Evolutionary conservation across 2,329 filamentous ascomycete genomes (phyloP).

Genomic region (Penicillium sumatraense): DNA sequence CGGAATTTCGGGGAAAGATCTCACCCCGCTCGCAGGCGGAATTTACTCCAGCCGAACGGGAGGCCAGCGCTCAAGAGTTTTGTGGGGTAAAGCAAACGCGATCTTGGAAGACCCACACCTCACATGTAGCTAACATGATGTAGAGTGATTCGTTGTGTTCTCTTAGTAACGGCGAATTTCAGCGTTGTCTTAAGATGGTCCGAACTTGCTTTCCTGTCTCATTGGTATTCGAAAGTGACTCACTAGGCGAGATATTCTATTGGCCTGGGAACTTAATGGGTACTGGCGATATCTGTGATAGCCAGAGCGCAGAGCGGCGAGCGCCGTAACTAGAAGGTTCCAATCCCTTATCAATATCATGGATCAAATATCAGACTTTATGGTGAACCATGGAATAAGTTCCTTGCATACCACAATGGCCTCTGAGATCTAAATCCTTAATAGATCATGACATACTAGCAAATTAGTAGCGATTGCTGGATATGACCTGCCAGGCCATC

Average conservation of each 20-base stretch:
- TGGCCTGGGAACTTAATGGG: no score
- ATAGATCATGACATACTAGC: no score
- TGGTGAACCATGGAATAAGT: not conserved
- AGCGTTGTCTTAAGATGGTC: no score
- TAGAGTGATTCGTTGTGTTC: not conserved
- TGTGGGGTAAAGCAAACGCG: slow-evolving; percentile 1
- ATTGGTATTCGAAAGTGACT: no score
- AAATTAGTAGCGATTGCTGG: no score
- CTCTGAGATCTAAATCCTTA: not conserved
- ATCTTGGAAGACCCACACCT: not conserved
- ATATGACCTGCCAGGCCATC: no score
- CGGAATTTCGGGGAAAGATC: not conserved
- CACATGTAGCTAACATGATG: not conserved
- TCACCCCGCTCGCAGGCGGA: not conserved
- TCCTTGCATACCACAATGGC: not conserved
- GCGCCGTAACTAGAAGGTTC: no score
- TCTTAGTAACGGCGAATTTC: no score
- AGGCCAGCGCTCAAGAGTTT: not conserved
- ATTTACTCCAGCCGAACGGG: not conserved
- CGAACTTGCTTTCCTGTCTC: no score
- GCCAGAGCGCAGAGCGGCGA: no score
- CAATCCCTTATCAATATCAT: not conserved
- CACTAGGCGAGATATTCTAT: no score
- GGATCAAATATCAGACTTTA: not conserved
- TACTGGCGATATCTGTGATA: no score